Evolutionary conservation across 441 rosid species (phyloP).

Genomic region (Euphorbia schlechtendalii): DNA sequence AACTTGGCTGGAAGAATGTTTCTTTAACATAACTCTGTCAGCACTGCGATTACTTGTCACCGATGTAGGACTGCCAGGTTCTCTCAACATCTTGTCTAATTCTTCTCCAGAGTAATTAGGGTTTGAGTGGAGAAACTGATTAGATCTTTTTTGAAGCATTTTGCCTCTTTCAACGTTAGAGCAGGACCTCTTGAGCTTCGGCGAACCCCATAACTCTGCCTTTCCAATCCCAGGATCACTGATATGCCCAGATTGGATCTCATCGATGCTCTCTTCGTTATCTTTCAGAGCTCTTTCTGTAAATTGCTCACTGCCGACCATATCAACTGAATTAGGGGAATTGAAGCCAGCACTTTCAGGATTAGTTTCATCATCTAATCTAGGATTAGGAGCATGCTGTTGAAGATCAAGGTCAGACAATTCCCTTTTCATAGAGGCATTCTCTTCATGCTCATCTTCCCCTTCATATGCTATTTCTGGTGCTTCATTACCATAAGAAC

Average conservation of each 20-base stretch:
- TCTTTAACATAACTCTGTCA: constrained; percentile 87
- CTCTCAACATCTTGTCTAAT: constrained; percentile 18
- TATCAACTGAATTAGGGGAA: constrained; percentile 25
- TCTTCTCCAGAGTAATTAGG: constrained; percentile 36
- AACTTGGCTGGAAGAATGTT: constrained; percentile 87
- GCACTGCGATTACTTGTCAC: constrained; percentile 58
- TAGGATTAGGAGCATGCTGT: constrained; percentile 23
- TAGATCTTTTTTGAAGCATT: constrained; percentile 29
- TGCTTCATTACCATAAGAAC: constrained; percentile 28
- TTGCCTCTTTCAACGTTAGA: constrained; percentile 57
- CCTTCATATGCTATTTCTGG: constrained; percentile 58
- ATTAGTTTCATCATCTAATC: constrained; percentile 25
- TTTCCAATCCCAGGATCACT: constrained; percentile 80
- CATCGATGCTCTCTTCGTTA: constrained; percentile 20
- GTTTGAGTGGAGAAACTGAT: constrained; percentile 32
- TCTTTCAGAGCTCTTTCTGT: constrained; percentile 21
- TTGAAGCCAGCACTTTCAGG: constrained; percentile 21
- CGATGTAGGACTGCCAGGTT: constrained; percentile 46
- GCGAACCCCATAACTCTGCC: constrained; percentile 55
- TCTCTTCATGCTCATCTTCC: constrained; percentile 69
- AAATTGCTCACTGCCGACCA: constrained; percentile 24
- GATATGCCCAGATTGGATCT: constrained; percentile 51
- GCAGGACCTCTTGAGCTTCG: constrained; percentile 76
- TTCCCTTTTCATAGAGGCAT: constrained; percentile 43
- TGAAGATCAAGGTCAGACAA: constrained; percentile 52